Evolutionary conservation across 495 filamentous ascomycete species (phyloP).

Genomic region (Tuber brumale): DNA sequence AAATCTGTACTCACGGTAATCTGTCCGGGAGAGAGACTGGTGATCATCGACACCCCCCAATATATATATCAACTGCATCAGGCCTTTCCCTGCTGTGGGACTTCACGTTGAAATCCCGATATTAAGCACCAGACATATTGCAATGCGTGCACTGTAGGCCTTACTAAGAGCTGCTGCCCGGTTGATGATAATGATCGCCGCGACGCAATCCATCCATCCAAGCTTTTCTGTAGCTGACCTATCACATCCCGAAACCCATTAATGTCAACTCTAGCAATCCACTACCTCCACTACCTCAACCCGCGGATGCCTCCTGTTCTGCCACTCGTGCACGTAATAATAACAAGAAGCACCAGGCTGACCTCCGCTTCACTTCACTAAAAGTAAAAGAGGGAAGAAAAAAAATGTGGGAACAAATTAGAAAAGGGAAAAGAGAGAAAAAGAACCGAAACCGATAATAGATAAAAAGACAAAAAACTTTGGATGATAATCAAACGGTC

Average conservation of each 20-base stretch:
- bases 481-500: background rate
- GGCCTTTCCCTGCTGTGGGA: background rate
- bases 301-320: background rate
- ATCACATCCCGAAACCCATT: background rate
- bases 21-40: background rate
- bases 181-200: background rate
- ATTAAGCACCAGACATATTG: background rate
- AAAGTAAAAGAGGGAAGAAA: background rate
- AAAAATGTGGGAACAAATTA: background rate
- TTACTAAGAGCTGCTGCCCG: background rate
- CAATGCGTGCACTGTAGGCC: background rate
- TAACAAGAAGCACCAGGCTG: background rate
- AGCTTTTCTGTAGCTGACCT: background rate
- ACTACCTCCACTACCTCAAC: background rate
- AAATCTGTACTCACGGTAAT: background rate
- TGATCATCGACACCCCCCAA: background rate
- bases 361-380: background rate
- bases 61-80: background rate
- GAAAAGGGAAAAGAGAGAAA: background rate
- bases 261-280: background rate
- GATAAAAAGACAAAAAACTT: background rate
- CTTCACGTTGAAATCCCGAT: background rate
- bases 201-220: background rate
- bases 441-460: background rate
- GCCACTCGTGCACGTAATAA: background rate